phyloP scores from a whole-genome alignment of 2,329 filamentous ascomycete genomes.

The Monosporascus cannonballus region DNA sequence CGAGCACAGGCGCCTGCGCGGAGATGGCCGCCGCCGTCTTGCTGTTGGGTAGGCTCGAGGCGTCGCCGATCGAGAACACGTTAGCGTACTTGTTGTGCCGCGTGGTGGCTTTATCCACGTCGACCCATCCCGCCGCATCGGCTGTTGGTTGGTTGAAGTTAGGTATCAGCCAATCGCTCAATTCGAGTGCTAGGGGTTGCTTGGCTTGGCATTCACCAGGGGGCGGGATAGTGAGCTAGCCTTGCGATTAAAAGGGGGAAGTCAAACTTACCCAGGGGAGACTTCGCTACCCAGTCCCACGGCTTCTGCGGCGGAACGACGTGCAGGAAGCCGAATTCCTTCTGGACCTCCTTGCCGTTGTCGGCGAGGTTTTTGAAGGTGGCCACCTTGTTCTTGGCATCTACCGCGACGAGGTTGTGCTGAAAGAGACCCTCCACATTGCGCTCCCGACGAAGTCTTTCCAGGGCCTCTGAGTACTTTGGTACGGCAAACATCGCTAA shows the following conservation, averaged over 20 bases:
- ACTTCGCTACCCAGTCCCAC: constrained; percentile 27
- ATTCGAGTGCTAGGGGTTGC: no score
- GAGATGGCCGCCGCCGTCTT: constrained; percentile 42
- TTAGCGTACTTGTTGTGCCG: constrained; percentile 31
- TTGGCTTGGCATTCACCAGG: neutral
- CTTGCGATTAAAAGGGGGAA: neutral
- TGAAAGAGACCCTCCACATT: constrained; percentile 33
- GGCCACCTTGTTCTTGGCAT: constrained; percentile 27
- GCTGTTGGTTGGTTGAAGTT: constrained; percentile 52
- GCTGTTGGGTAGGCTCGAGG: constrained; percentile 32
- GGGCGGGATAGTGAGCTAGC: neutral
- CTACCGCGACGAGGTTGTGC: constrained; percentile 30
- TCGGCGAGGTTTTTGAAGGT: constrained; percentile 30
- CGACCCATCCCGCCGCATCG: constrained; percentile 27
- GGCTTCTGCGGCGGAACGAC: constrained; percentile 30
- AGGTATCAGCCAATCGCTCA: constrained; percentile 1
- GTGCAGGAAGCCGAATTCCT: constrained; percentile 30
- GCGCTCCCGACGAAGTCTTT: constrained; percentile 27
- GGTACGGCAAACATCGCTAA: constrained; percentile 33
- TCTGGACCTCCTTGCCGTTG: constrained; percentile 23
- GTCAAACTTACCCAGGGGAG: constrained; percentile 28
- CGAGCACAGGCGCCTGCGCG: constrained; percentile 35
- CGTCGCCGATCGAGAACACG: constrained; percentile 34
- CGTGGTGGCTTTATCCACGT: constrained; percentile 28
- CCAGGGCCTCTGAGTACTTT: constrained; percentile 30